A percentile compares a stretch with the other conserved stretches of the same genome.
Conservation (phyloP, 768 basidiomycete genomes). For the Kwoniella newhampshirensis region DNA sequence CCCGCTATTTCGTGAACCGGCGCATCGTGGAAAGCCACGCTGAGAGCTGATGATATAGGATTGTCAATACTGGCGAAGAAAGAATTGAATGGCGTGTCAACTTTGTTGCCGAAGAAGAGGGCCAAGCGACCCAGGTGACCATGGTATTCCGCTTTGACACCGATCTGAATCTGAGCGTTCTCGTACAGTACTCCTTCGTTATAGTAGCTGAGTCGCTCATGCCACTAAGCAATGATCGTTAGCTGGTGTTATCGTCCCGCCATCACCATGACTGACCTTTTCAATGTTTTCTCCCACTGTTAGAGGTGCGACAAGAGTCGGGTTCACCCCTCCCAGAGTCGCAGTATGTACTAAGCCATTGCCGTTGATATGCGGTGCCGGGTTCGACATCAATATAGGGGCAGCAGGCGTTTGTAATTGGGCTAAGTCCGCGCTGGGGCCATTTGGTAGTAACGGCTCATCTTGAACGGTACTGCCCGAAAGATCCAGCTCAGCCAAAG, state of each 20-base stretch:
- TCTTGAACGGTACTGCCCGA: constrained; percentile 43
- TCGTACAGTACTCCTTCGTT: constrained; percentile 91
- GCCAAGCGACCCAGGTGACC: constrained; percentile 90
- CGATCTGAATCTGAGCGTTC: constrained; percentile 91
- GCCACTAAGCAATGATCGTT: constrained; percentile 60
- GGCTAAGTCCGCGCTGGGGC: constrained; percentile 3
- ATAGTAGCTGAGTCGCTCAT: constrained; percentile 73
- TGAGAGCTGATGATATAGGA: constrained; percentile 71
- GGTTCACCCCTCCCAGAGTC: constrained; percentile 40
- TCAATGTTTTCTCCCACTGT: constrained; percentile 67
- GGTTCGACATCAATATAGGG: no score
- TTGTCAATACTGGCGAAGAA: constrained; percentile 78
- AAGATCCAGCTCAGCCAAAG: constrained; percentile 77
- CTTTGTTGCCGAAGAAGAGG: constrained; percentile 94
- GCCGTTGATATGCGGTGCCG: constrained; percentile 3
- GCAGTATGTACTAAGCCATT: constrained; percentile 22
- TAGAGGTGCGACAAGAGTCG: constrained; percentile 58
- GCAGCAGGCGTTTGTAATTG: neutral
- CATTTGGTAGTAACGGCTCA: constrained; percentile 36
- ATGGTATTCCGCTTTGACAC: constrained; percentile 94
- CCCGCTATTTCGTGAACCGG: constrained; percentile 77
- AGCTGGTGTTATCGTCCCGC: no score
- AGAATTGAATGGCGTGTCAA: constrained; percentile 79
- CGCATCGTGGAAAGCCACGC: constrained; percentile 84
- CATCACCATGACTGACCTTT: constrained; percentile 52